These are phyloP conservation scores for Apostasia ramifera DNA, from an alignment of 106 monocot genomes.

Conservation along the genomic window DNA sequence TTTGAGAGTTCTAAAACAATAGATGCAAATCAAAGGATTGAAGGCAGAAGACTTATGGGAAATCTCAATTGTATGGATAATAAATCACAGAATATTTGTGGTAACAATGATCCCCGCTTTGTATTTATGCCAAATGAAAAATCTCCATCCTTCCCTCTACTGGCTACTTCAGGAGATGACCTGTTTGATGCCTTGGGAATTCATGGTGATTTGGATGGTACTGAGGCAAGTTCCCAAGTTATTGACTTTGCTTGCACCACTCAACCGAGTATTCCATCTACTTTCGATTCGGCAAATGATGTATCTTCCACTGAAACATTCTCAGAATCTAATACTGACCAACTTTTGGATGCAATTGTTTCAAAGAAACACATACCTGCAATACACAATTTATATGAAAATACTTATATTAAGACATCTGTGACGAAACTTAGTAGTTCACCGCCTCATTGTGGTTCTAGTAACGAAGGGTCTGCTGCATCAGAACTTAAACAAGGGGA, in stretches of 20 bases:
- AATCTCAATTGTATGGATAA: neutral
- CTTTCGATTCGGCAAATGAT: slow-evolving; percentile 24
- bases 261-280: slow-evolving; percentile 16
- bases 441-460: too few relatives aligned
- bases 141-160: slow-evolving; percentile 4
- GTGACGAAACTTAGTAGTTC: too few relatives aligned
- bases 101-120: neutral
- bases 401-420: too few relatives aligned
- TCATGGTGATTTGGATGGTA: slow-evolving; percentile 13
- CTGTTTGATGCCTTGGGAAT: slow-evolving; percentile 65
- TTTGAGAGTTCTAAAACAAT: slow-evolving; percentile 10
- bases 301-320: slow-evolving; percentile 35
- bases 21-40: slow-evolving; percentile 3
- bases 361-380: too few relatives aligned
- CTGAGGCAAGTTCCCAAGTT: slow-evolving; percentile 8
- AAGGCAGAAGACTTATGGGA: slow-evolving; percentile 2
- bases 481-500: too few relatives aligned
- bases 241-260: slow-evolving; percentile 20
- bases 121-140: slow-evolving; percentile 2
- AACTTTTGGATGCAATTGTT: slow-evolving; percentile 19
- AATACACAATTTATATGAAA: too few relatives aligned
- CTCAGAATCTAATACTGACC: slow-evolving; percentile 36
- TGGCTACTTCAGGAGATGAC: slow-evolving; percentile 27
- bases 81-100: neutral
- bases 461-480: too few relatives aligned